Base-by-base conservation (phyloP, 495 filamentous ascomycete species). In the Penicillium malachiteum region DNA sequence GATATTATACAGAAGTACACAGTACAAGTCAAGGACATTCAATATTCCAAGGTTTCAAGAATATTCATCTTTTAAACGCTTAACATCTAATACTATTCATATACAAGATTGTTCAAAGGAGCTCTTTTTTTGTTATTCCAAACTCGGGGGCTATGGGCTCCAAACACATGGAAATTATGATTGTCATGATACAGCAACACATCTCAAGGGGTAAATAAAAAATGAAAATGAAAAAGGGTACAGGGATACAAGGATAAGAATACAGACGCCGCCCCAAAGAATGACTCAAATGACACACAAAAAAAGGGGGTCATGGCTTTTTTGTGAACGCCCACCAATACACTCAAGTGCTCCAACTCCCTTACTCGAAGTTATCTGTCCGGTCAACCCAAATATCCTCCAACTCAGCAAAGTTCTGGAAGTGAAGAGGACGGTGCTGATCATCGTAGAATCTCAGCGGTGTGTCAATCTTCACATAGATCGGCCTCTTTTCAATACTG, bases 401-500 rank as follows among this genome's bases (percentile, higher is more conserved):
- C 72, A 96, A 71, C 71, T 96, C 90, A 1, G 89, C 89, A 71
- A 96, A 96, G 73, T 89, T 91, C 69, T 90, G 86, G 81, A 97
- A 99, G 74, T 99, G 95, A 58, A 96, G 74, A 32, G 91, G 91
- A 21, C 95, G 86, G 71, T 99, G 95, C 65, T 90, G 83, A 65
- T 92, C 91, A 67, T 87, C 90, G 76, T 99, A 99, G 78, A 96
- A 99, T 9, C 85, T 62, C 52, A 88, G 62, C 18, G 95, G 95
- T 18, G 88, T 91, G 77, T 97, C 95, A 57, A 99, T 85, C 80
- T 93, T 94, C 55, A 97, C 92, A 67, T 90, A 85, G 47, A 94
- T 82, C 31, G 86, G 78, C 72, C 89, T 91, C 84, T 96, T 96
- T 79, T 97, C 93, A 49, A 95, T 79, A 16, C 82, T 84, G 43